Base-by-base conservation (phyloP, 139 green algal genomes). In the Coelastrella sp. region DNA sequence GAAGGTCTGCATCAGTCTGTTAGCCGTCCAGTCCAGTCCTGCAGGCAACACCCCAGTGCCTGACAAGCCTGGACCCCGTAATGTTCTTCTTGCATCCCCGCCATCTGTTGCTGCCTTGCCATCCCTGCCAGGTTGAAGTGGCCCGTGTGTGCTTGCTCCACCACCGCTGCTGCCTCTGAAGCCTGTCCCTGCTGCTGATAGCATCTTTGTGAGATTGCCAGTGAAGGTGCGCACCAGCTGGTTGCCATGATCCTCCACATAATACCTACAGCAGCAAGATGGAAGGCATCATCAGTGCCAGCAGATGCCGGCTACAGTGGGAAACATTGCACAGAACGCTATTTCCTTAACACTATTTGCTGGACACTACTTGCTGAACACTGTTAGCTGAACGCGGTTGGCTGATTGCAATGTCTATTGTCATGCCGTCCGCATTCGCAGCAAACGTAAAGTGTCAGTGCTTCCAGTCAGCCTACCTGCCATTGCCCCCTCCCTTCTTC, bases 161-260 rank as follows among this genome's bases (percentile, higher is more conserved):
- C 78, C 78, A 6, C 78, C 78, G 56, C 56, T 27, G 56, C 78
- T 49, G 78, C 78, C 25, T 11, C 56, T 70, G 78, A 65, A 65
- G 65, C 82, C 82, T 25, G 82, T 65, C 11, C 82, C 65, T 61
- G 82, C 82, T 58, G 22, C 56, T 14, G 82, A 59, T 68, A 90
- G 73, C 85, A 90, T 90, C 74, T 83, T 90, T 20, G 85, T 84
- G 59, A 90, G 85, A 60, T 90, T 90, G 85, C 85, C 85, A 24
- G 85, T 90, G 85, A 90, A 90, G 72, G 85, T 90, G 73, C 85
- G 73, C 68, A 90, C 60, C 73, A 90, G 85, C 58, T 84, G 85
- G 85, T 90, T 90, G 74, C 73, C 59, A 63, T 84, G 73, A 17
- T 90, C 85, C 85, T 90, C 85, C 73, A 90, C 85, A 78, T 90